Evolutionary conservation across 768 basidiomycete genomes (phyloP), one percentile per base, ranked within the genome.

Genomic region (Cystobasidiopsis lactophilus): DNA sequence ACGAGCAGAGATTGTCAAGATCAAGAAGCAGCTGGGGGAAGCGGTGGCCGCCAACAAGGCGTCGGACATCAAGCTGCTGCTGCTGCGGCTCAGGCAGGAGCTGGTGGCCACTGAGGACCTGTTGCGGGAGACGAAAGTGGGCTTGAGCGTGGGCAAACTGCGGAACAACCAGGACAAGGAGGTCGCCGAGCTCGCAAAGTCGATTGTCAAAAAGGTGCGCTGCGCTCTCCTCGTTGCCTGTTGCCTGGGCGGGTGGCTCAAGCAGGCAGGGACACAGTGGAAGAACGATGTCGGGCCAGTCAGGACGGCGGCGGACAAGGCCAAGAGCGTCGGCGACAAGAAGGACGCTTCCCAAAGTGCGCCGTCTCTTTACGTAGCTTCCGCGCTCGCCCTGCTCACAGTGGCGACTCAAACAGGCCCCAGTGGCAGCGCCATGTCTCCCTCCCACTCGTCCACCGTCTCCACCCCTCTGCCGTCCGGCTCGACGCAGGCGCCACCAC

Each of bases 121-220:
- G 2, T 40, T 64, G 14, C 50, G 89, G 86, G 85, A 89, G 68
- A 88, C 84, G 66, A 88, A 82, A 67, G 81, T 79, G 3, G 86
- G 86, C 46, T 69, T 91, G n/a, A 82, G 85, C 0, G 85, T 93
- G 2, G 85, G 85, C 50, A 89, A 89, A 69, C 73, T 89, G 18
- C 76, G 86, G 44, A 72, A 73, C 29, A 80, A 86, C 66, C 69
- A 74, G 0, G 69, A 74, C 13, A 82, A 80, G 61, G 73, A 77
- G 11, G 77, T 93, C 9, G 66, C 83, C 7, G 81, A 84, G 58
- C 69, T 82, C 5, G 84, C 88, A 18, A 91, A 89, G 66, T 85
- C 85, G 58, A 71, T 89, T 41, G 88, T 93, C 46, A 83, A 78
- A 67, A 81, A 79, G 54, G 54, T 55, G 19, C n/a, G n/a, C n/a